Conservation (phyloP, 352 stramenopile genomes). For the Phytophthora crassamura region DNA sequence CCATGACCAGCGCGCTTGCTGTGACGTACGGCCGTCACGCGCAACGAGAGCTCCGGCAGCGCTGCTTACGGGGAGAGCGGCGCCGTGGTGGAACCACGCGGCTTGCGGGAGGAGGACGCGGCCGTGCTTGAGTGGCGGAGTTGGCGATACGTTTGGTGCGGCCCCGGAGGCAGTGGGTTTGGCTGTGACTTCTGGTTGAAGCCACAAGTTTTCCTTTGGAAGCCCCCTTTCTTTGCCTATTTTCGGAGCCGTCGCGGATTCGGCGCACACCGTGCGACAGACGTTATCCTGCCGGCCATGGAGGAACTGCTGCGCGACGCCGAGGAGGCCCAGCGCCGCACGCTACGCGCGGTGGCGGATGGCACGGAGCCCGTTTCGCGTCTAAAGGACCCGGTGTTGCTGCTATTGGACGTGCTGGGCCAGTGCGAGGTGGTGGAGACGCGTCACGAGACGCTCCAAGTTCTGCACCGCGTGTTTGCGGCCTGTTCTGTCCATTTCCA, state of each 20-base stretch:
- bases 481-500: slow-evolving; percentile 47
- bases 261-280: slow-evolving; percentile 2
- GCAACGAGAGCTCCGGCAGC: too few species aligned
- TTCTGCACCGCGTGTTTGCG: slow-evolving; percentile 50
- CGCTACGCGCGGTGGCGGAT: slow-evolving; percentile 34
- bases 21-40: too few species aligned
- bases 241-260: slow-evolving; percentile 2
- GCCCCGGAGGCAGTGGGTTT: too few species aligned
- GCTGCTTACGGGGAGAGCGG: too few species aligned
- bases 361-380: slow-evolving; percentile 29
- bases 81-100: neutral
- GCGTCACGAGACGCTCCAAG: slow-evolving; percentile 44
- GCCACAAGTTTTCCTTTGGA: too few species aligned
- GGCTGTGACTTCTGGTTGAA: too few species aligned
- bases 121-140: slow-evolving; percentile 9
- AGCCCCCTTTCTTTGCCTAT: neutral
- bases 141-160: slow-evolving; percentile 6
- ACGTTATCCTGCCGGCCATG: slow-evolving; percentile 6
- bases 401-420: slow-evolving; percentile 56
- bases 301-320: slow-evolving; percentile 47
- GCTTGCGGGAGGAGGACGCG: slow-evolving; percentile 12
- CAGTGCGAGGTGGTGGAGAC: slow-evolving; percentile 34
- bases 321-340: slow-evolving; percentile 47
- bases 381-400: slow-evolving; percentile 54
- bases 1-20: too few species aligned